Evolutionary conservation across 345 rosid genomes (phyloP).

Genomic region (Conringia planisiliqua): DNA sequence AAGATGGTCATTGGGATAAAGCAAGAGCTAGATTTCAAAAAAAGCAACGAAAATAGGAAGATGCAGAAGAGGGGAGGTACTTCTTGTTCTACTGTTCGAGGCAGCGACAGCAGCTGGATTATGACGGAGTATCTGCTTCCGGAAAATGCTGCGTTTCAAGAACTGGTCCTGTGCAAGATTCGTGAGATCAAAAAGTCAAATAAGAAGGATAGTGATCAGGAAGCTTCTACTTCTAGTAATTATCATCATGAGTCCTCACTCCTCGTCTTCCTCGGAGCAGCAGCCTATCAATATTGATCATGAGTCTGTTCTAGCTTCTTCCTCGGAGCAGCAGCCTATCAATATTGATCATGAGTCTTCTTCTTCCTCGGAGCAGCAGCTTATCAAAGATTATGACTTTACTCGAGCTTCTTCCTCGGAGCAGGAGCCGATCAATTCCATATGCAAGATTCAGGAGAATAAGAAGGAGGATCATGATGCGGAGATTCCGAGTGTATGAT

Average conservation of each 20-base stretch:
- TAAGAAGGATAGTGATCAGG: neutral
- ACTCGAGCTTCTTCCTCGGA: too few relatives aligned
- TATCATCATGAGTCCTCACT: too few relatives aligned
- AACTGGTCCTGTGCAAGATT: slow-evolving; percentile 11
- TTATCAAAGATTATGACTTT: too few relatives aligned
- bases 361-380: too few relatives aligned
- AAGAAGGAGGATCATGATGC: too few relatives aligned
- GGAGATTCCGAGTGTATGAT: too few relatives aligned
- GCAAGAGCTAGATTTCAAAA: neutral
- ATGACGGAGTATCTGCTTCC: slow-evolving; percentile 5
- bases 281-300: neutral
- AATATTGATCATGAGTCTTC: neutral
- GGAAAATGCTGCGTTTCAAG: too few relatives aligned
- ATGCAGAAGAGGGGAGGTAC: neutral
- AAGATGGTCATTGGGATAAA: neutral
- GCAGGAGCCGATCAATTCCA: too few relatives aligned
- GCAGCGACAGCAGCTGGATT: neutral
- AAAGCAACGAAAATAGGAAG: neutral
- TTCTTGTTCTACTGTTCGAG: neutral
- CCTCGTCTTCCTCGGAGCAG: neutral
- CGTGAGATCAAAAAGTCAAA: neutral
- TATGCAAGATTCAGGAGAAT: too few relatives aligned
- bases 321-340: neutral
- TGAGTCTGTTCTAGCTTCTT: neutral
- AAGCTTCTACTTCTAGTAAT: neutral